Evolutionary conservation across 441 rosid species (phyloP).

Genomic region (Capsella rubella): DNA sequence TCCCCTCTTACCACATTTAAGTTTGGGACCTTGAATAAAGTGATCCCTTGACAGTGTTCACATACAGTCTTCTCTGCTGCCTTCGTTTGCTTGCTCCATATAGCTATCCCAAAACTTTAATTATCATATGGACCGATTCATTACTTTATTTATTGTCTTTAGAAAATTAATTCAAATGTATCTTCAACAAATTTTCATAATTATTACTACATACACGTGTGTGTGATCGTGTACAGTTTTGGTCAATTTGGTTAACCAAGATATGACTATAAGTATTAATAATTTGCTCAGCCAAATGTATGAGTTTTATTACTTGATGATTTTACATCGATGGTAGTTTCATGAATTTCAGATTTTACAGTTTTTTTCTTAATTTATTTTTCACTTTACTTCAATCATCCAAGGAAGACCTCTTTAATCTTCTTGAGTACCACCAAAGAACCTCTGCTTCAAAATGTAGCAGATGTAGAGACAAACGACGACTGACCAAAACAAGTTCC

Average conservation of each 20-base stretch:
- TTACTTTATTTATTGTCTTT: conserved; percentile 43
- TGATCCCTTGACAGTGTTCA: conserved; percentile 31
- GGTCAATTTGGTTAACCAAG: conserved; percentile 9
- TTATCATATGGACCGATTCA: conserved; percentile 47
- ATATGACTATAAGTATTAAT: background rate
- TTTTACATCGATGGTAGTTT: conserved; percentile 33
- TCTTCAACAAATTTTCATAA: conserved; percentile 31
- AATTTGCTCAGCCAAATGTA: background rate
- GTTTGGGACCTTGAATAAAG: conserved; percentile 48
- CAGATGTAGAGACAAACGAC: conserved; percentile 41
- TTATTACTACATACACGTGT: conserved; percentile 42
- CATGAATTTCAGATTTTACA: conserved; percentile 6
- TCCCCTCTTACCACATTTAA: conserved; percentile 44
- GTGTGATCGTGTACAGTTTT: background rate
- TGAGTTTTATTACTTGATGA: conserved; percentile 14
- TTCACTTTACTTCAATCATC: background rate
- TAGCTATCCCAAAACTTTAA: conserved; percentile 41
- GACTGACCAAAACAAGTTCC: conserved; percentile 43
- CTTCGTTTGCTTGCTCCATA: conserved; percentile 39
- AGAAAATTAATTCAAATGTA: conserved; percentile 27
- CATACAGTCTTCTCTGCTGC: conserved; percentile 27
- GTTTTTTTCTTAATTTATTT: background rate
- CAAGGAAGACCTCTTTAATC: conserved; percentile 12
- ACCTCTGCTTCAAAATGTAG: conserved; percentile 45
- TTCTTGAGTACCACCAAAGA: conserved; percentile 33